Evolutionary conservation across 345 rosid species (phyloP), one percentile per base, ranked within the genome.

Genomic region (Turnera subulata): DNA sequence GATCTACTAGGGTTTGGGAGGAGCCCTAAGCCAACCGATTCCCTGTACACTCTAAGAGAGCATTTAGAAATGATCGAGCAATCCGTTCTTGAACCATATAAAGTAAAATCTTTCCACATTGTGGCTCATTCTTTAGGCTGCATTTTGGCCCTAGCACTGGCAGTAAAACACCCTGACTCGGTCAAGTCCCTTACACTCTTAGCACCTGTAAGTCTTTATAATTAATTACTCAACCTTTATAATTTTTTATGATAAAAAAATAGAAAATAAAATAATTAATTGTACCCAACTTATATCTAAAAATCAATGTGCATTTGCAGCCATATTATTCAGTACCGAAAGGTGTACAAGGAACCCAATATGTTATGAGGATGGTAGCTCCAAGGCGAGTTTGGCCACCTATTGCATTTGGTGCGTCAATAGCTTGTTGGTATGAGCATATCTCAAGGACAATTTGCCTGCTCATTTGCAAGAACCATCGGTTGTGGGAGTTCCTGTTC

Each of bases 101-200:
- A 76, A 48, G 90, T 93, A 32, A 82, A 80, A 70, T 80, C 97
- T 19, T 93, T 90, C 77, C 99, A 90, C 83, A 58, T 93, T 33
- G 97, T 93, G 62, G 99, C 96, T 60, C 99, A 93, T 72, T 93
- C 99, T n/a, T 67, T 93, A 55, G 99, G 99, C 61, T 93, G 99
- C 87, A 85, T 93, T 59, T 68, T 93, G 76, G 99, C 97, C 57
- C 79, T 94, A 29, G 99, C 99, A 0, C 80, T 94, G 0, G 93
- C 99, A 6, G 97, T 84, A 1, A 82, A 83, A 60, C 82, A 81
- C 72, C 87, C 91, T 1, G 78, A 73, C 43, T 80, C 96, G 47
- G 73, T 94, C 76, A 89, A 82, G 71, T 88, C 99, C 19, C 80
- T 94, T 1, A 94, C 99, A 29, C 76, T 94, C 46, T 74, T 90